Evolutionary conservation across 1,284 basidiomycete genomes (phyloP), one percentile per base, ranked within the genome.

Genomic region (Ganoderma lucidum): DNA sequence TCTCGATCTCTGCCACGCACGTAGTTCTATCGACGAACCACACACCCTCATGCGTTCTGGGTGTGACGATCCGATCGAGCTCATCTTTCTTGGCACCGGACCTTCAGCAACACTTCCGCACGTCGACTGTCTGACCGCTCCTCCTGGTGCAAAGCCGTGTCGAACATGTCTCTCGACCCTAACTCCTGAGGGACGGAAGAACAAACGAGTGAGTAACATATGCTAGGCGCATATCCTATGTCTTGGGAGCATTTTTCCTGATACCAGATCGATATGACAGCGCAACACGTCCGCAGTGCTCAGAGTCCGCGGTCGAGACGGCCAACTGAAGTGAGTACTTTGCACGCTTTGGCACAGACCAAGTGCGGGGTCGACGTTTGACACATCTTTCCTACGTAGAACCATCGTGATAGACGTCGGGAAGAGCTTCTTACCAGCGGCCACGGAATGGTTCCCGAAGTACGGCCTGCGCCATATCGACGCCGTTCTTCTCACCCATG

Each of bases 321-420:
- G 86, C 42, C 80, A 82, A 71, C 81, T 78, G 74, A 83, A 81
- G 91, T 92, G 77, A 69, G 90, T 86, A 17, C 23, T 23, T 19
- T 0, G 4, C 19, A 19, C 23, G 15, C 39, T 23, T 41, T 28
- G 15, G 8, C 17, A 19, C 3, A 10, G 9, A 8, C 15, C n/a
- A 14, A 60, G 19, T n/a, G n/a, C 37, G 19, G n/a, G n/a, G 6
- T 14, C 45, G 3, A 23, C 3, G n/a, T 4, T 37, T 23, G 35
- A 23, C 45, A 6, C 19, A 48, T 48, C 2, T 8, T 19, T 28
- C 5, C 51, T 28, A 44, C 58, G 2, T 70, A 93, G 90, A 71
- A 91, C 90, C 4, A 84, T 95, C 71, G 85, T 95, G 14, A 89
- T 95, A 76, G 93, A 95, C 80, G 91, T 89, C 66, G 93, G 93